Evolutionary conservation across 2,329 filamentous ascomycete genomes (phyloP).

Genomic region (Trichoderma sp.): DNA sequence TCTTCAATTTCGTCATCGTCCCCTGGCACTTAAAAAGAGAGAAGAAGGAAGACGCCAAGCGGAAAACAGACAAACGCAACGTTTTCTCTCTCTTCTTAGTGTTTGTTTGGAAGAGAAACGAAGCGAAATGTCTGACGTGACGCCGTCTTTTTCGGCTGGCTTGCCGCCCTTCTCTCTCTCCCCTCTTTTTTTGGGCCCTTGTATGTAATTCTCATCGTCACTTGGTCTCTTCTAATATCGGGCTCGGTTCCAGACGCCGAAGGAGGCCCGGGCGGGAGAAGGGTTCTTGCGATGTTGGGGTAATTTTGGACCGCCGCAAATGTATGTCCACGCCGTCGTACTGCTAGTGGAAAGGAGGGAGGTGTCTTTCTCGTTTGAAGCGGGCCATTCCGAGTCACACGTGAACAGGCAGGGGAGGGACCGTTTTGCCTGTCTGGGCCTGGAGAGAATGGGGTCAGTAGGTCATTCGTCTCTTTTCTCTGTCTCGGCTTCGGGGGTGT

Average conservation of each 20-base stretch:
- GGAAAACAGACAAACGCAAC: neutral
- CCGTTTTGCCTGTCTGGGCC: neutral
- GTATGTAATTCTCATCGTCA: neutral
- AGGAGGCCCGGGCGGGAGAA: neutral
- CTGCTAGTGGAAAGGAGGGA: constrained; percentile 10
- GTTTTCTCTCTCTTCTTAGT: neutral
- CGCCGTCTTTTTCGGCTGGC: neutral
- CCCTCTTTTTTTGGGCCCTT: neutral
- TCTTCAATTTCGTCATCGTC: neutral
- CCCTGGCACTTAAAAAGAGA: neutral
- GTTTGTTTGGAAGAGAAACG: neutral
- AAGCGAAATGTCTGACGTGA: neutral
- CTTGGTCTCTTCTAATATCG: neutral
- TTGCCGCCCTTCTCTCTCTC: neutral
- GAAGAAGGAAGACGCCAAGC: neutral
- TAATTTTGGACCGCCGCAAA: neutral
- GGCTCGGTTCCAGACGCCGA: constrained; percentile 1
- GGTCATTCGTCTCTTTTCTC: neutral
- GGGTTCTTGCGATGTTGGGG: neutral
- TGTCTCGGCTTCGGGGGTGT: neutral
- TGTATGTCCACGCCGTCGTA: neutral
- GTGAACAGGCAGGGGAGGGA: constrained; percentile 7
- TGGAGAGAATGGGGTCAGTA: neutral
- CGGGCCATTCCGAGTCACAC: constrained; percentile 11
- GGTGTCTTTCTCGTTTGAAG: neutral